Conservation (phyloP, 2,329 filamentous ascomycete genomes). For the Sordariomycetes sp. region DNA sequence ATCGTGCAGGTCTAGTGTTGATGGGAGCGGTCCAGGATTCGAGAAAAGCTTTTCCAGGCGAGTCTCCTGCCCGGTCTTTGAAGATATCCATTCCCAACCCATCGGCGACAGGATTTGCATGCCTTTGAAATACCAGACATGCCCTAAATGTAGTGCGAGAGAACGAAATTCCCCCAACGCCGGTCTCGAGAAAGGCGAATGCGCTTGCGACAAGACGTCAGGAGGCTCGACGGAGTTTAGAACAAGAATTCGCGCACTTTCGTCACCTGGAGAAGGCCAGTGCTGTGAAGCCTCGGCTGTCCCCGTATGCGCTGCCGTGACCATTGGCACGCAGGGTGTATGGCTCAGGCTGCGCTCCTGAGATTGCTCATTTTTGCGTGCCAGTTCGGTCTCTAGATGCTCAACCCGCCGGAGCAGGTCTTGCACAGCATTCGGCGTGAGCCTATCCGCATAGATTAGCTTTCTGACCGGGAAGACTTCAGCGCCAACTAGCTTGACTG, state of each 20-base stretch:
- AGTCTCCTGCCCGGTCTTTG: not conserved
- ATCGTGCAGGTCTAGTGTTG: not conserved
- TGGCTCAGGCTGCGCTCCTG: not conserved
- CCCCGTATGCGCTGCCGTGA: not conserved
- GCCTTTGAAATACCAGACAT: not conserved
- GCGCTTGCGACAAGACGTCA: not conserved
- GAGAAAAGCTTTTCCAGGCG: not conserved
- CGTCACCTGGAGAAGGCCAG: not conserved
- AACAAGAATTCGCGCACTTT: not conserved
- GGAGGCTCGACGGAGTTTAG: not conserved
- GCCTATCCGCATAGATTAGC: constrained; percentile 1
- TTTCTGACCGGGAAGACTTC: not conserved
- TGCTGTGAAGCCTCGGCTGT: not conserved
- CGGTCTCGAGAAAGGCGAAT: not conserved
- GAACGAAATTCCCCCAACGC: not conserved
- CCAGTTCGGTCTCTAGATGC: not conserved
- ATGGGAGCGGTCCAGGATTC: not conserved
- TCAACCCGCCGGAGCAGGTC: constrained; percentile 3
- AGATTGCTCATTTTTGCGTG: not conserved
- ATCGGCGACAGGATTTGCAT: not conserved
- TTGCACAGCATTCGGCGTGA: constrained; percentile 1
- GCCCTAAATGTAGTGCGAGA: not conserved
- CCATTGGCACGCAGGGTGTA: not conserved
- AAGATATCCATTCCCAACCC: constrained; percentile 1
- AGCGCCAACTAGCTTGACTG: not conserved